phyloP scores from a whole-genome alignment of 2,329 filamentous ascomycete species.

The Epichloe gansuensis region DNA sequence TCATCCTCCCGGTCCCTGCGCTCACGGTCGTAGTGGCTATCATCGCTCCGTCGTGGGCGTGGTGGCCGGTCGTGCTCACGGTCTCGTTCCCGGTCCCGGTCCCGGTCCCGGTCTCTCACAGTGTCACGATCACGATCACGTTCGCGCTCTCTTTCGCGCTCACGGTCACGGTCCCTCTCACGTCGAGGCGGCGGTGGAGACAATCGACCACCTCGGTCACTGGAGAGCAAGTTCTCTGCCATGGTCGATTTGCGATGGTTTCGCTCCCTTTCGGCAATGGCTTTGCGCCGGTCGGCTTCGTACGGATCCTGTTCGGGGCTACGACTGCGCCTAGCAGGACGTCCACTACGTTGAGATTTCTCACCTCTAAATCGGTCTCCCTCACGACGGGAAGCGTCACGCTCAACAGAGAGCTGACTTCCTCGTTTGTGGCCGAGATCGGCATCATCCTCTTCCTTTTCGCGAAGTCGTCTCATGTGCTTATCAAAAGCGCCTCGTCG shows the following conservation, averaged over 20 bases:
- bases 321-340: slow-evolving; percentile 55
- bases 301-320: slow-evolving; percentile 90
- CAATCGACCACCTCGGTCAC: slow-evolving; percentile 35
- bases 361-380: slow-evolving; percentile 46
- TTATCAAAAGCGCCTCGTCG: slow-evolving; percentile 83
- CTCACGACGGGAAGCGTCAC: slow-evolving; percentile 46
- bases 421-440: slow-evolving; percentile 51
- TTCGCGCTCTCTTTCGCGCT: slow-evolving; percentile 24
- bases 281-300: slow-evolving; percentile 87
- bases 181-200: slow-evolving; percentile 29
- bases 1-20: slow-evolving; percentile 80
- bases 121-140: slow-evolving; percentile 16
- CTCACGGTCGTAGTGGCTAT: slow-evolving; percentile 70
- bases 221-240: slow-evolving; percentile 47
- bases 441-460: slow-evolving; percentile 76
- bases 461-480: slow-evolving; percentile 75
- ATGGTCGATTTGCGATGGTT: slow-evolving; percentile 74
- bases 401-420: slow-evolving; percentile 41
- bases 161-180: slow-evolving; percentile 30
- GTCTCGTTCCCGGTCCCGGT: slow-evolving; percentile 21
- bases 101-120: slow-evolving; percentile 23
- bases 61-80: slow-evolving; percentile 36
- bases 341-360: slow-evolving; percentile 47
- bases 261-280: slow-evolving; percentile 84
- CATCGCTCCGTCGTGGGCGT: slow-evolving; percentile 47